phyloP scores from a whole-genome alignment of 129 eudicot species.

The Logfia minima region DNA sequence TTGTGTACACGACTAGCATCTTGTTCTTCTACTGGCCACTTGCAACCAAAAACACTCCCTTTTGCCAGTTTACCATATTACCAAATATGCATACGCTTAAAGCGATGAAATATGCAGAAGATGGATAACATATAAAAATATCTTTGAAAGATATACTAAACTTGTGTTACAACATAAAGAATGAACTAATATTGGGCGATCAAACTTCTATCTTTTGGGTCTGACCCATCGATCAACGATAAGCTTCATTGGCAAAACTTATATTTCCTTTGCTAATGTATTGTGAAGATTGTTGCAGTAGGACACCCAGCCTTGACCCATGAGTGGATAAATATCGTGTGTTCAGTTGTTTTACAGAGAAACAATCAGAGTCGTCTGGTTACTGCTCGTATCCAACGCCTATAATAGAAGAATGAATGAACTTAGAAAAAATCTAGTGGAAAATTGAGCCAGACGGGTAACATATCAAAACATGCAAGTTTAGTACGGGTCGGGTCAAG shows the following conservation, averaged over 20 bases:
- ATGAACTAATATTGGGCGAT: too few species aligned
- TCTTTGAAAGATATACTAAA: too few species aligned
- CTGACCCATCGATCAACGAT: too few species aligned
- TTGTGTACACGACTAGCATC: neutral
- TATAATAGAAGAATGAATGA: constrained; percentile 12
- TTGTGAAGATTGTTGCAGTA: neutral
- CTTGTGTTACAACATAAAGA: too few species aligned
- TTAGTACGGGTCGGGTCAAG: neutral
- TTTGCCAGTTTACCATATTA: neutral
- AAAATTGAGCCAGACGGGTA: neutral
- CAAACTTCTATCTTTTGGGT: too few species aligned
- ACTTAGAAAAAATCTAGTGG: neutral
- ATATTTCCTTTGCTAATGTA: neutral
- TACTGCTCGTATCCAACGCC: constrained; percentile 70
- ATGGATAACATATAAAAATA: neutral
- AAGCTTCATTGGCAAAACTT: neutral
- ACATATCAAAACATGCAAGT: neutral
- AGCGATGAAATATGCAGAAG: neutral
- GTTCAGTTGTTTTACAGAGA: neutral
- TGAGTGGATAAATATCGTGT: neutral
- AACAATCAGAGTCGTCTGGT: constrained; percentile 32
- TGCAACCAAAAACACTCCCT: neutral
- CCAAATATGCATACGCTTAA: neutral
- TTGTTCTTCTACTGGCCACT: neutral
- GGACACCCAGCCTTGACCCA: neutral